Evolutionary conservation across 345 rosid genomes (phyloP), one percentile per base, ranked within the genome.

Genomic region (Lepidium didymum): DNA sequence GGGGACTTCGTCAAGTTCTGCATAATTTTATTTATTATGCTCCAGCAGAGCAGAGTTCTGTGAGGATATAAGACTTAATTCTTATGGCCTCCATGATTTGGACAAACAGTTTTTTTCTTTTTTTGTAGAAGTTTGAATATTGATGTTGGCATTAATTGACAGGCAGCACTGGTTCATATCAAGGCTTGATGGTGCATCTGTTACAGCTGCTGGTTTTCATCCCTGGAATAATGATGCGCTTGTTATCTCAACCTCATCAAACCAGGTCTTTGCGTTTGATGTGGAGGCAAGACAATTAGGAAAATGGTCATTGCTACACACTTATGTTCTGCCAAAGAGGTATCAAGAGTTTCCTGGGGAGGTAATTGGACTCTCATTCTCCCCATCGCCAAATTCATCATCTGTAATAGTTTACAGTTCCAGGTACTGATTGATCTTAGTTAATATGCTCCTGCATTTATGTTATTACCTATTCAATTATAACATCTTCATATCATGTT

Each of bases 91-190:
- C 49, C 65, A 21, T 31, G 43, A 29, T n/a, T 11, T 1, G 31
- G 7, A 37, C 12, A 5, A 29, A 41, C n/a, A n/a, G n/a, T n/a
- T n/a, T n/a, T n/a, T n/a, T 50, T 8, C 8, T 21, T 38, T 25
- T 8, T 16, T 21, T 55, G 16, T 46, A 36, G 23, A 58, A 12
- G 43, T 45, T 54, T 52, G 12, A 33, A 42, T 52, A 34, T 38
- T 51, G 61, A 34, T 38, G 11, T 61, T 34, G 23, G 43, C 47
- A 38, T 38, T 46, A 15, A 63, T 46, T 51, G 68, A 64, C 83
- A 93, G 98, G 83, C 98, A 93, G 73, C 98, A 93, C 55, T 93
- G 98, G 98, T 90, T 90, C 79, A 85, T 88, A 61, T 82, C 95
- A 54, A 88, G 96, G 75, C 79, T 93, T 76, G 90, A 88, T 65